Evolutionary conservation across 768 basidiomycete genomes (phyloP).

Genomic region (Tubosaeta brunneosetosa): DNA sequence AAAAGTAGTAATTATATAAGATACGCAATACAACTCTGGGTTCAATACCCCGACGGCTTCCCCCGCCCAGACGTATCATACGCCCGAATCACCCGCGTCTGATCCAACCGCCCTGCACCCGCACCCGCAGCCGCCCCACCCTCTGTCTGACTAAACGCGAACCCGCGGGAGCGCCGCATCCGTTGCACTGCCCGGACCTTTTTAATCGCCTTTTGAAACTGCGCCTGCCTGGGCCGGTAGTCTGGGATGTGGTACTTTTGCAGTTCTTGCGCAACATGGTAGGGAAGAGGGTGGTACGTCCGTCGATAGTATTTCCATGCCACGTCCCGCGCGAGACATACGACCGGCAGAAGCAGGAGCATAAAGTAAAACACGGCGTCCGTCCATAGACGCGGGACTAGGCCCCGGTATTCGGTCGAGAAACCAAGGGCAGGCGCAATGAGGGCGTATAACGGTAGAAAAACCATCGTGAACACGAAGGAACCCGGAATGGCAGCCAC

Average conservation of each 20-base stretch:
- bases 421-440: constrained; percentile 84
- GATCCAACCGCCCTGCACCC: constrained; percentile 56
- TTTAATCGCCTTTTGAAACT: constrained; percentile 99
- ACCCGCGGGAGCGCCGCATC: constrained; percentile 93
- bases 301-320: constrained; percentile 97
- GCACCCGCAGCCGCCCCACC: constrained; percentile 40
- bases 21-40: background rate
- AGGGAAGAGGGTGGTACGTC: constrained; percentile 87
- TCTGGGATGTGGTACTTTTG: constrained; percentile 98
- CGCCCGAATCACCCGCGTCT: constrained; percentile 77
- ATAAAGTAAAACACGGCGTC: constrained; percentile 87
- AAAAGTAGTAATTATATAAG: background rate
- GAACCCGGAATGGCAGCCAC: constrained; percentile 98
- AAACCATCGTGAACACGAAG: constrained; percentile 93
- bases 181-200: constrained; percentile 98
- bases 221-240: constrained; percentile 95
- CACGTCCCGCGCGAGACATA: constrained; percentile 86
- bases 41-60: constrained; percentile 71
- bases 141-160: constrained; percentile 97
- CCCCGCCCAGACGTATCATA: constrained; percentile 80
- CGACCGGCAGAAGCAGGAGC: constrained; percentile 74
- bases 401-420: constrained; percentile 84
- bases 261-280: constrained; percentile 98
- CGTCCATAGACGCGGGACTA: constrained; percentile 88
- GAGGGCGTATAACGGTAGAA: constrained; percentile 85